phyloP scores from a whole-genome alignment of 129 eudicot species.

The Centrapalus pauciflorus region DNA sequence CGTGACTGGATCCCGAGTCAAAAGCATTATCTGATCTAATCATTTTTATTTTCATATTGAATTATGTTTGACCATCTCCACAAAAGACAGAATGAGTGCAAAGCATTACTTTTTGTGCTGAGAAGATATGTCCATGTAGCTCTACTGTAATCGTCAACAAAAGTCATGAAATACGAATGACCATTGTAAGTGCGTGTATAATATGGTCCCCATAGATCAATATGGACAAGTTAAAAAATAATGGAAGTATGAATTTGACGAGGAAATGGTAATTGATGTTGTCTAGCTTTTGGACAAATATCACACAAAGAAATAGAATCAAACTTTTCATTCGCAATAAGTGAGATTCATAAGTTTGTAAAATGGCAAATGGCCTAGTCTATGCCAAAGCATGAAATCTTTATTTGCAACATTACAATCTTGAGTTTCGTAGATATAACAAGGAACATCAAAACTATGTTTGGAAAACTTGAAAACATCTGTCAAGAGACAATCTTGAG shows the following conservation, averaged over 20 bases:
- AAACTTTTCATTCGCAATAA: too few species aligned
- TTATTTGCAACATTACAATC: background rate
- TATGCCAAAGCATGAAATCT: background rate
- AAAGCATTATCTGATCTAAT: background rate
- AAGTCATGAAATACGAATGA: background rate
- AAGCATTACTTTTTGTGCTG: background rate
- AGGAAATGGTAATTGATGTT: background rate
- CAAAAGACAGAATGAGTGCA: background rate
- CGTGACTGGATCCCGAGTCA: background rate
- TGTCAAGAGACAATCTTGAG: too few species aligned
- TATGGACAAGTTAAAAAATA: background rate
- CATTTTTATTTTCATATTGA: background rate
- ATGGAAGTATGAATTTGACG: background rate
- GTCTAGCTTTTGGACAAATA: background rate
- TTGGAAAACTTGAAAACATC: too few species aligned
- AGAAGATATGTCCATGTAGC: background rate
- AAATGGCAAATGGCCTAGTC: background rate
- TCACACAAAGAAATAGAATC: background rate
- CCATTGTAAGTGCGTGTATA: background rate
- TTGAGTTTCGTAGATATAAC: background rate
- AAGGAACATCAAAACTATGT: too few species aligned
- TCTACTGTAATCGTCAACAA: background rate
- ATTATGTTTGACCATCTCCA: background rate
- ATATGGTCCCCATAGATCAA: slow-evolving; percentile 5
- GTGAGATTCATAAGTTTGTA: background rate